These are phyloP conservation scores for Periconia sp. DNA, from an alignment of 2,329 filamentous ascomycete species.

Conservation along the genomic window DNA sequence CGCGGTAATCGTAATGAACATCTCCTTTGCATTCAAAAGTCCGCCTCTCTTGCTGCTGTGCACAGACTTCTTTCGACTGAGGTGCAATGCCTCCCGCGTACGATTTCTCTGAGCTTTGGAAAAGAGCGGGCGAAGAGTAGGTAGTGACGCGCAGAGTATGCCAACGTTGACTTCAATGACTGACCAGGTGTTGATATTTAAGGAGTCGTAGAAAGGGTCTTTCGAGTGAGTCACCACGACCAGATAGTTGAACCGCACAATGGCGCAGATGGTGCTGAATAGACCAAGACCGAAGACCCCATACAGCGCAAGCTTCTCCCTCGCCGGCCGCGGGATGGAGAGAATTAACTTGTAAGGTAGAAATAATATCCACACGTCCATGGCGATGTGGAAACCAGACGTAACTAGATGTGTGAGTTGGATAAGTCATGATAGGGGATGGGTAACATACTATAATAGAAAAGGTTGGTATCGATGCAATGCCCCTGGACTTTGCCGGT, in stretches of 20 bases:
- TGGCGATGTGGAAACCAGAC: slow-evolving; percentile 84
- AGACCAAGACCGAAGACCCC: slow-evolving; percentile 83
- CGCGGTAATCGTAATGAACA: slow-evolving; percentile 18
- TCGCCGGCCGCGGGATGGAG: slow-evolving; percentile 76
- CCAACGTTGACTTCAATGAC: slow-evolving; percentile 87
- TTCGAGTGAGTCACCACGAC: slow-evolving; percentile 44
- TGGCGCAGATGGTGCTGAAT: slow-evolving; percentile 86
- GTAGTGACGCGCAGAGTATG: slow-evolving; percentile 87
- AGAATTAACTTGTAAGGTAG: slow-evolving; percentile 86
- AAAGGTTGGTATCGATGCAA: slow-evolving; percentile 37
- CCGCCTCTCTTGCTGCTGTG: slow-evolving; percentile 9
- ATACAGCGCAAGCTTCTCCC: slow-evolving; percentile 84
- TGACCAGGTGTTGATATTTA: slow-evolving; percentile 87
- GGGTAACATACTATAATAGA: slow-evolving; percentile 30
- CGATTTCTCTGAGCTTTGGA: slow-evolving; percentile 24
- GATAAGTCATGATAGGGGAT: neutral
- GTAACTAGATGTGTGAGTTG: slow-evolving; percentile 21
- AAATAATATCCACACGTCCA: slow-evolving; percentile 82
- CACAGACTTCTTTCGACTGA: neutral
- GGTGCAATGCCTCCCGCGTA: slow-evolving; percentile 17
- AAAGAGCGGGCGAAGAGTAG: slow-evolving; percentile 78
- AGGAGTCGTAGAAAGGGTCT: slow-evolving; percentile 71
- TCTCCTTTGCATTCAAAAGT: slow-evolving; percentile 17
- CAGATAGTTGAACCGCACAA: slow-evolving; percentile 59
- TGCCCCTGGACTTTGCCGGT: slow-evolving; percentile 27